These are phyloP conservation scores for Noccaea caerulescens DNA, from an alignment of 345 rosid species.

Conservation along the genomic window DNA sequence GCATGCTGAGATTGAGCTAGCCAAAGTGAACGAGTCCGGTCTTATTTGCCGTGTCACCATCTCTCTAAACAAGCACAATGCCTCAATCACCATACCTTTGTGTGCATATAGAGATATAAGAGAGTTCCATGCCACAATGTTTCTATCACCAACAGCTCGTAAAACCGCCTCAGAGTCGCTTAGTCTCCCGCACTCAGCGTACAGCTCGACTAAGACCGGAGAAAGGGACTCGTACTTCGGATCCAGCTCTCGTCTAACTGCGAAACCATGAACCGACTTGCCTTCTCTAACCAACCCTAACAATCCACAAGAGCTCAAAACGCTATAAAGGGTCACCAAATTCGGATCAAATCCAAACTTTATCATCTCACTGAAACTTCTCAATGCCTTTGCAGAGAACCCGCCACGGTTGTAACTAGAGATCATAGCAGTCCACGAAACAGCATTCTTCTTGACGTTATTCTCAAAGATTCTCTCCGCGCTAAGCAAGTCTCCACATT, in stretches of 20 bases:
- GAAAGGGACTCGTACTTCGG: slow-evolving; percentile 54
- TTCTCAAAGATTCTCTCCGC: slow-evolving; percentile 59
- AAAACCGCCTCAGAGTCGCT: slow-evolving; percentile 55
- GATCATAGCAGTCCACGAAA: slow-evolving; percentile 80
- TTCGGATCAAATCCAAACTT: slow-evolving; percentile 51
- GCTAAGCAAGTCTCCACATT: slow-evolving; percentile 66
- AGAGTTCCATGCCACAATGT: slow-evolving; percentile 71
- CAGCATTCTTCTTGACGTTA: slow-evolving; percentile 38
- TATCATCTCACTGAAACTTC: slow-evolving; percentile 61
- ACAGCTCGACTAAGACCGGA: slow-evolving; percentile 69
- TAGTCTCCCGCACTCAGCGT: slow-evolving; percentile 59
- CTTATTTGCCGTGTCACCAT: slow-evolving; percentile 54
- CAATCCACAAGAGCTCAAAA: slow-evolving; percentile 69
- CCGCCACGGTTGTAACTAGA: slow-evolving; percentile 66
- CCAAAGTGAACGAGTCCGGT: slow-evolving; percentile 74
- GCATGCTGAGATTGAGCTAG: slow-evolving; percentile 74
- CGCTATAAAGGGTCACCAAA: slow-evolving; percentile 62
- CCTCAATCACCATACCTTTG: slow-evolving; percentile 56
- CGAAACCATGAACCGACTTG: slow-evolving; percentile 71
- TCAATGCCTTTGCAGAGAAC: slow-evolving; percentile 52
- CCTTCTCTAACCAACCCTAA: slow-evolving; percentile 64
- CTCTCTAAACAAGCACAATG: slow-evolving; percentile 52
- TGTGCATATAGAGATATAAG: slow-evolving; percentile 62
- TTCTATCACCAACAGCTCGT: slow-evolving; percentile 46
- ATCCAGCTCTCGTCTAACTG: slow-evolving; percentile 51